A percentile compares a stretch with the other conserved stretches of the same genome.
These are phyloP conservation scores for Aureobasidium uvarum DNA, from an alignment of 2,329 filamentous ascomycete genomes.

Conservation along the genomic window DNA sequence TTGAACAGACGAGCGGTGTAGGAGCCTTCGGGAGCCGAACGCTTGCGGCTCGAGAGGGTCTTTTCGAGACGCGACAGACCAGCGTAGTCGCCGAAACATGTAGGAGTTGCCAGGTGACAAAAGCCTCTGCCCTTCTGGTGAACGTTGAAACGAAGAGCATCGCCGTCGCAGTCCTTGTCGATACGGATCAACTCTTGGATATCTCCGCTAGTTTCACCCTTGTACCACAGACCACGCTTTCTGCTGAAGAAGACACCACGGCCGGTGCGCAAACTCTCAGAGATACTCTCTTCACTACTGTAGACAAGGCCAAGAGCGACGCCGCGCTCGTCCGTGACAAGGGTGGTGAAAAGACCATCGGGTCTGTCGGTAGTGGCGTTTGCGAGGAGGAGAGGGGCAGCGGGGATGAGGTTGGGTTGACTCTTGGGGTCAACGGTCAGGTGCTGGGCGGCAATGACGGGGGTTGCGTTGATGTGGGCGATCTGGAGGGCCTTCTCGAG, in stretches of 20 bases:
- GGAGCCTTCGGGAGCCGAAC: conserved; percentile 79
- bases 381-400: conserved; percentile 68
- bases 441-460: conserved; percentile 68
- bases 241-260: conserved; percentile 92
- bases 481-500: conserved; percentile 45
- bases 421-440: conserved; percentile 66
- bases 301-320: conserved; percentile 87
- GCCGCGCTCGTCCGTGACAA: conserved; percentile 86
- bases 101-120: conserved; percentile 88
- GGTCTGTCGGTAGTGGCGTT: conserved; percentile 77
- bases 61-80: conserved; percentile 84
- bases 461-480: conserved; percentile 55
- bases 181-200: conserved; percentile 85
- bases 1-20: conserved; percentile 93
- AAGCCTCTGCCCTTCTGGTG: conserved; percentile 85
- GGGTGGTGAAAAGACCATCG: conserved; percentile 82
- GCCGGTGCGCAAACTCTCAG: conserved; percentile 77
- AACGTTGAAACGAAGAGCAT: conserved; percentile 87
- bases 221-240: conserved; percentile 94
- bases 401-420: conserved; percentile 60
- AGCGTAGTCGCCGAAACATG: conserved; percentile 82
- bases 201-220: conserved; percentile 91
- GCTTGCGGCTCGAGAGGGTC: conserved; percentile 77
- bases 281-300: conserved; percentile 86
- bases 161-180: conserved; percentile 87